Conservation (phyloP, 169 alveolate genomes). For the Besnoitia besnoiti region DNA sequence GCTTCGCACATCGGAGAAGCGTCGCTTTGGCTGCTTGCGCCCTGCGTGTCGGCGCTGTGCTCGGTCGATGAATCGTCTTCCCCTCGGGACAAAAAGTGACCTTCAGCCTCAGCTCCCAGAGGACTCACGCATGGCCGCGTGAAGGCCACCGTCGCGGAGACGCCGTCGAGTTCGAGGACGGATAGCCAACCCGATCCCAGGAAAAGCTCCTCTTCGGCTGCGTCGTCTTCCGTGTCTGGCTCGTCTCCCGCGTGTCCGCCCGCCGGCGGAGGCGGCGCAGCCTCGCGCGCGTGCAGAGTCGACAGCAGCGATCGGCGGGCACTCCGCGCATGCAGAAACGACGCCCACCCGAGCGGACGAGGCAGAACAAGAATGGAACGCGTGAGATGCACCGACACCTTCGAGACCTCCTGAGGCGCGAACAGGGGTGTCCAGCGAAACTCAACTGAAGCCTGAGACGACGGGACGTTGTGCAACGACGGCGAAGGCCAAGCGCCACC, state of each 20-base stretch:
- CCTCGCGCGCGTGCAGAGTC: not conserved
- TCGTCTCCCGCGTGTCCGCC: not conserved
- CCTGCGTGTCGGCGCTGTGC: too few species aligned
- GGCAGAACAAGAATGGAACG: constrained; percentile 29
- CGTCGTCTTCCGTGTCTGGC: not conserved
- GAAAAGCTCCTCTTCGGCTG: not conserved
- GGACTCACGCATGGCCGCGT: too few species aligned
- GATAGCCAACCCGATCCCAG: not conserved
- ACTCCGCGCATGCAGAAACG: not conserved
- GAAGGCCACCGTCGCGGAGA: constrained; percentile 3
- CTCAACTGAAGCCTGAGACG: not conserved
- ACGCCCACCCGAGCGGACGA: constrained; percentile 2
- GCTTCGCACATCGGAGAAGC: too few species aligned
- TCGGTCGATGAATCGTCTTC: too few species aligned
- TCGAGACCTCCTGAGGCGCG: not conserved
- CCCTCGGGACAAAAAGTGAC: too few species aligned
- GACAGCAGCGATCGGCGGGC: not conserved
- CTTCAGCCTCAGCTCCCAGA: too few species aligned
- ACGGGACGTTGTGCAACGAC: too few species aligned
- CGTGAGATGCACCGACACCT: not conserved
- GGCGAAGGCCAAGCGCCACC: too few species aligned
- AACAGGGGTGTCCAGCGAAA: not conserved
- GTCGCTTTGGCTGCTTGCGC: too few species aligned
- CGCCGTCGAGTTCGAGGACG: not conserved
- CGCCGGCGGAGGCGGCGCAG: not conserved